phyloP scores from a whole-genome alignment of 2,329 filamentous ascomycete species.

The Hortaea sp. region DNA sequence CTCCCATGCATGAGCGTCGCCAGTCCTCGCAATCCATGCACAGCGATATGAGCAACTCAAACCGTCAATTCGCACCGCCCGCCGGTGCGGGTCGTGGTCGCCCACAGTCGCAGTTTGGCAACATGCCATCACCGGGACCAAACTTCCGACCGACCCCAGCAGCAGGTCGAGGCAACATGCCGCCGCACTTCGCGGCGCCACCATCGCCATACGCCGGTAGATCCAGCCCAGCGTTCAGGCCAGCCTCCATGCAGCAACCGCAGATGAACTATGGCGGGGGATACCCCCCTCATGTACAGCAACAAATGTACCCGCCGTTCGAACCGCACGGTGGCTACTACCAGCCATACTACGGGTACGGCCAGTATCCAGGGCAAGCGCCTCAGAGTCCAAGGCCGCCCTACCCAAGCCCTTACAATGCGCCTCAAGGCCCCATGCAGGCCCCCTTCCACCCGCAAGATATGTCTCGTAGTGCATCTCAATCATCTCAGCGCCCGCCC shows the following conservation, averaged over 20 bases:
- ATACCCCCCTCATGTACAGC: conserved; percentile 47
- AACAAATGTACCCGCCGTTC: conserved; percentile 44
- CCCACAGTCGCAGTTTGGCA: conserved; percentile 41
- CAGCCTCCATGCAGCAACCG: conserved; percentile 48
- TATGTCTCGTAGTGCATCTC: conserved; percentile 78
- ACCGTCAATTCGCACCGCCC: conserved; percentile 28
- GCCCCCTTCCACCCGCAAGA: conserved; percentile 49
- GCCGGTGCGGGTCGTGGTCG: conserved; percentile 44
- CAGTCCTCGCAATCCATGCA: conserved; percentile 79
- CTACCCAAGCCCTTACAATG: conserved; percentile 40
- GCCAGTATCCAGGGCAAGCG: conserved; percentile 42
- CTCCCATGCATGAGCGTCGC: conserved; percentile 65
- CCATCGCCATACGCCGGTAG: conserved; percentile 43
- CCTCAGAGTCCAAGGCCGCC: conserved; percentile 35
- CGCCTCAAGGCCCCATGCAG: conserved; percentile 36
- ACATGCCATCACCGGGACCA: conserved; percentile 44
- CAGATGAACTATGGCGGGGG: conserved; percentile 51
- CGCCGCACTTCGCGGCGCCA: conserved; percentile 30
- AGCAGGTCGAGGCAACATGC: conserved; percentile 42
- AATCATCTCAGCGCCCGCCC: conserved; percentile 55
- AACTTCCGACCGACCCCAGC: conserved; percentile 42
- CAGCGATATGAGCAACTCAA: conserved; percentile 57
- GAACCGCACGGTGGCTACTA: conserved; percentile 38
- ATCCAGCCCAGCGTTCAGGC: conserved; percentile 48
- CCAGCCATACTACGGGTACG: conserved; percentile 36